Evolutionary conservation across 179 eudicot genomes (phyloP).

Genomic region (Amaranthus tricolor): DNA sequence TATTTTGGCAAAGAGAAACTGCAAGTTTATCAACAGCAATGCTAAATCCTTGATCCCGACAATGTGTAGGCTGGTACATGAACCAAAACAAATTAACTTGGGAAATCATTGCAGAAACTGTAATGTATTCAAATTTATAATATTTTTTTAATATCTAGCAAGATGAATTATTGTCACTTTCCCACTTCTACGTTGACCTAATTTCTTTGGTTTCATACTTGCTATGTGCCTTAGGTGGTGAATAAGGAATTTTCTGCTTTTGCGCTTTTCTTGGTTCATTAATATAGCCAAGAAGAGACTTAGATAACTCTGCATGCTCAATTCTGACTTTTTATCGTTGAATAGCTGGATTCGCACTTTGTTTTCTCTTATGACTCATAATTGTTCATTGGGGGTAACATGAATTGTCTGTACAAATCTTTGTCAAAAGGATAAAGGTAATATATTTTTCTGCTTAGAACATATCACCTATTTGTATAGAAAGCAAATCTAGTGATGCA

Average conservation of each 20-base stretch:
- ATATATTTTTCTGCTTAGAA: no score
- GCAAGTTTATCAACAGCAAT: background rate
- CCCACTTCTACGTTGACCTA: slow-evolving; percentile 2
- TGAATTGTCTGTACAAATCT: no score
- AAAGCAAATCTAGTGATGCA: no score
- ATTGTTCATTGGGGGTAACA: no score
- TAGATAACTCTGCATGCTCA: background rate
- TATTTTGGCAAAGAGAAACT: background rate
- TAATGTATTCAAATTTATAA: no score
- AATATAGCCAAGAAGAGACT: background rate
- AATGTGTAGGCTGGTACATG: no score
- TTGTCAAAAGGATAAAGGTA: no score
- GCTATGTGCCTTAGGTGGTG: background rate
- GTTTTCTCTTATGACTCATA: background rate
- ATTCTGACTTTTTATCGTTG: background rate
- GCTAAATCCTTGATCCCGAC: no score
- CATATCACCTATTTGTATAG: no score
- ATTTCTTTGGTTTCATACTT: background rate
- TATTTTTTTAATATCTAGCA: background rate
- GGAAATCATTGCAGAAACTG: no score
- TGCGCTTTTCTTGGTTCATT: background rate
- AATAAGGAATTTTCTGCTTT: background rate
- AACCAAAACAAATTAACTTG: no score
- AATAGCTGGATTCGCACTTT: background rate
- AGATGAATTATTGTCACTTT: background rate